Evolutionary conservation across 192 early-diverging fungal genomes (phyloP), one percentile per base, ranked within the genome.

Genomic region (Coemansia sp.): DNA sequence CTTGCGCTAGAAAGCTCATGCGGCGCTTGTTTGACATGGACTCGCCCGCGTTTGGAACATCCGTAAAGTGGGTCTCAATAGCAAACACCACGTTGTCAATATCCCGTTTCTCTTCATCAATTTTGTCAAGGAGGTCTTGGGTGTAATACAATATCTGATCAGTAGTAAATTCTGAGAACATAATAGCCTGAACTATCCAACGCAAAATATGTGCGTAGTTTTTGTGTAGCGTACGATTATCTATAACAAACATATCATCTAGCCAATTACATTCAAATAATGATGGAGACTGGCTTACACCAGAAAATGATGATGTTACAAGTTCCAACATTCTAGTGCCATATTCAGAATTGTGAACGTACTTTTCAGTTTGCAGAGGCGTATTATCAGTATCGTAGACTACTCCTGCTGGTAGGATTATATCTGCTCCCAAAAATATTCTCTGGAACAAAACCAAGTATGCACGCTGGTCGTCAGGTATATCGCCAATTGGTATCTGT

Each of bases 371-470:
- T n/a, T 44, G 5, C 0, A 65, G 43, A 13, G 65, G 66, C 10
- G 32, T 9, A 2, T 40, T 32, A 0, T 71, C 69, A 1, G 51
- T 67, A 16, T 85, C 70, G 19, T 78, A 77, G 5, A 67, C 9
- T 0, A 84, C 53, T 14, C 74, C 79, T 12, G 79, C 79, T 5
- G 88, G 86, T 12, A 87, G 75, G 13, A 65, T 44, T 25, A 88
- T 59, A 39, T 87, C 83, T 7, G 81, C 79, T 63, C 87, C 78
- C 64, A 94, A 88, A 19, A 94, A 41, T n/a, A 92, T 75, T 56
- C 91, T 91, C 51, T 91, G 89, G 80, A 94, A 91, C 50, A 94
- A 78, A 9, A 88, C 86, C 43, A 94, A 62, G 77, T 87, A 92
- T 12, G 88, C 86, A 7, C 88, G 86, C 32, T 91, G 77, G n/a